A percentile compares a stretch with the other conserved stretches of the same genome.
These are phyloP conservation scores for Pseudevernia furfuracea DNA, from an alignment of 495 filamentous ascomycete genomes.

Conservation along the genomic window DNA sequence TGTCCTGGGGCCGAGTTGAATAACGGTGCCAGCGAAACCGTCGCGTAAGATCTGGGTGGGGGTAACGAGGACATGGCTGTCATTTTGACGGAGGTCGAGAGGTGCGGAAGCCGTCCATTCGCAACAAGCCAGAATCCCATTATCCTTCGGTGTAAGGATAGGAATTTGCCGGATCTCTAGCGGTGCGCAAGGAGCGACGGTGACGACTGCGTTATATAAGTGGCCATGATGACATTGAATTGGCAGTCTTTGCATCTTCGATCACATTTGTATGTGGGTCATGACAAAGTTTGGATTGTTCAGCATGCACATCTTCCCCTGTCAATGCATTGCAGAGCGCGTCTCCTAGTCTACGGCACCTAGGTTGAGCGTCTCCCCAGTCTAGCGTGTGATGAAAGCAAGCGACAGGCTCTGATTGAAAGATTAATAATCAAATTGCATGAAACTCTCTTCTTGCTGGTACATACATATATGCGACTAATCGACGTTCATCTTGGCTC, in stretches of 20 bases:
- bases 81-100: slow-evolving; percentile 48
- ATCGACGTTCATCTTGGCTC: not conserved
- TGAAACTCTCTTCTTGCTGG: not conserved
- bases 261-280: no score
- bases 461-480: not conserved
- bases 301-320: not conserved
- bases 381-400: not conserved
- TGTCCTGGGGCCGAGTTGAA: slow-evolving; percentile 25
- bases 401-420: not conserved
- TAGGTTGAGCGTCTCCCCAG: not conserved
- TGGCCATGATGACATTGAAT: slow-evolving; percentile 26
- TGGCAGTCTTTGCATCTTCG: no score
- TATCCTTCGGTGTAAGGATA: slow-evolving; percentile 33
- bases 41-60: slow-evolving; percentile 35
- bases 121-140: slow-evolving; percentile 37
- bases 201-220: slow-evolving; percentile 37
- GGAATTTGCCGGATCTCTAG: slow-evolving; percentile 33
- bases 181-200: slow-evolving; percentile 30
- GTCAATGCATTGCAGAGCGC: not conserved
- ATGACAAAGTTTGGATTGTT: not conserved
- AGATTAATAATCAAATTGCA: not conserved
- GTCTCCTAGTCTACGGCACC: not conserved
- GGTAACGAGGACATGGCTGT: slow-evolving; percentile 41
- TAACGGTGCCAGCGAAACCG: slow-evolving; percentile 38
- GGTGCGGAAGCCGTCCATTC: slow-evolving; percentile 48